Conservation (phyloP, 225 moss, liverwort and hornwort genomes). For the Asterella californica region DNA sequence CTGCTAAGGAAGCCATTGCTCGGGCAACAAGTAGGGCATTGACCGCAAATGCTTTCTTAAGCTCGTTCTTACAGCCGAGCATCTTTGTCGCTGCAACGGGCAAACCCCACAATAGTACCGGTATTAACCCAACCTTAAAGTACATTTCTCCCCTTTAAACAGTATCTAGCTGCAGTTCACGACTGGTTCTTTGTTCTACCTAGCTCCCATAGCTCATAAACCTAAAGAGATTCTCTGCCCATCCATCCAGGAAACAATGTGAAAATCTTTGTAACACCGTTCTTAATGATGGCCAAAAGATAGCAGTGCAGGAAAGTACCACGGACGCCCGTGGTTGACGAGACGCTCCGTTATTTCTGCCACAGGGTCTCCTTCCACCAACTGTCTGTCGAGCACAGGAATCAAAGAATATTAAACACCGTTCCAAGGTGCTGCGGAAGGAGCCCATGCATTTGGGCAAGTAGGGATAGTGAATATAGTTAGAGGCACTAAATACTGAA, state of each 20-base stretch:
- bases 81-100: not conserved
- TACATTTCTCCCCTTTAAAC: too few relatives aligned
- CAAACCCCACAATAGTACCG: not conserved
- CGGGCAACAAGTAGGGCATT: slow-evolving; percentile 87
- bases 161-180: too few relatives aligned
- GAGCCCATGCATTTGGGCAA: too few relatives aligned
- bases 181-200: too few relatives aligned
- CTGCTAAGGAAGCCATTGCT: slow-evolving; percentile 79
- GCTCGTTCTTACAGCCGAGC: not conserved
- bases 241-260: too few relatives aligned
- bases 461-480: too few relatives aligned
- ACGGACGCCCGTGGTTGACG: not conserved
- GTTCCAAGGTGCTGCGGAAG: too few relatives aligned
- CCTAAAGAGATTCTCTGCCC: not conserved
- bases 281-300: too few relatives aligned
- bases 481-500: too few relatives aligned
- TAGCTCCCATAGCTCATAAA: not conserved
- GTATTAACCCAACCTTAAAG: not conserved
- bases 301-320: not conserved
- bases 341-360: not conserved
- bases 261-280: too few relatives aligned
- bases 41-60: slow-evolving; percentile 66
- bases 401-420: too few relatives aligned
- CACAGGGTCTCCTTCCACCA: not conserved
- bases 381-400: too few relatives aligned